Conservation (phyloP, 2,329 filamentous ascomycete species). For the Fusarium sp. region DNA sequence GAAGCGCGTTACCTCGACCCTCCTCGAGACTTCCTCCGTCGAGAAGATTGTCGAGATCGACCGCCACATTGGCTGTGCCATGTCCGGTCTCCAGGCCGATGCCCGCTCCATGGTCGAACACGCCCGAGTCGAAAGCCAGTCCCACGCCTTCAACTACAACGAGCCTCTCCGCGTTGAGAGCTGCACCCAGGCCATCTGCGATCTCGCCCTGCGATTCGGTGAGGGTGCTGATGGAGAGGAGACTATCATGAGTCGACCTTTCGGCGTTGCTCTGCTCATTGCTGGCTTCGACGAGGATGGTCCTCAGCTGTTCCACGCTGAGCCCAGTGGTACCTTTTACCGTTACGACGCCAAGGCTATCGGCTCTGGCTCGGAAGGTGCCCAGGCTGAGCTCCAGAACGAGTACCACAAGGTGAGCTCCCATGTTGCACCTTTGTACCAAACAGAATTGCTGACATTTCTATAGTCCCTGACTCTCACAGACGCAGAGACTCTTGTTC, state of each 20-base stretch:
- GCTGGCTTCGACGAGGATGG: slow-evolving; percentile 98
- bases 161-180: slow-evolving; percentile 95
- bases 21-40: slow-evolving; percentile 96
- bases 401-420: slow-evolving; percentile 87
- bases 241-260: slow-evolving; percentile 97
- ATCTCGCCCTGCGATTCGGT: slow-evolving; percentile 93
- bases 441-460: slow-evolving; percentile 6
- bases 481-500: slow-evolving; percentile 92
- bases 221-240: slow-evolving; percentile 98
- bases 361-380: slow-evolving; percentile 95
- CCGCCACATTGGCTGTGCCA: slow-evolving; percentile 97
- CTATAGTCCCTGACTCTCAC: slow-evolving; percentile 83
- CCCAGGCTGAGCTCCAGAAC: slow-evolving; percentile 97
- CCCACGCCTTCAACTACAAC: slow-evolving; percentile 97
- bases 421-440: not conserved
- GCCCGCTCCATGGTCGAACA: slow-evolving; percentile 98
- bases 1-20: slow-evolving; percentile 97
- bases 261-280: slow-evolving; percentile 95
- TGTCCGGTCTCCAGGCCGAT: slow-evolving; percentile 97
- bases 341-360: slow-evolving; percentile 99
- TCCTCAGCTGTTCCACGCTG: slow-evolving; percentile 95
- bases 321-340: slow-evolving; percentile 98
- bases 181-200: slow-evolving; percentile 98
- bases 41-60: slow-evolving; percentile 99
- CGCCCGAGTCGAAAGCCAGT: slow-evolving; percentile 96